Percentiles rank a stretch among this genome's conserved stretches.
These are phyloP conservation scores for Lumnitzera littorea DNA, from an alignment of 345 rosid species.

Conservation along the genomic window DNA sequence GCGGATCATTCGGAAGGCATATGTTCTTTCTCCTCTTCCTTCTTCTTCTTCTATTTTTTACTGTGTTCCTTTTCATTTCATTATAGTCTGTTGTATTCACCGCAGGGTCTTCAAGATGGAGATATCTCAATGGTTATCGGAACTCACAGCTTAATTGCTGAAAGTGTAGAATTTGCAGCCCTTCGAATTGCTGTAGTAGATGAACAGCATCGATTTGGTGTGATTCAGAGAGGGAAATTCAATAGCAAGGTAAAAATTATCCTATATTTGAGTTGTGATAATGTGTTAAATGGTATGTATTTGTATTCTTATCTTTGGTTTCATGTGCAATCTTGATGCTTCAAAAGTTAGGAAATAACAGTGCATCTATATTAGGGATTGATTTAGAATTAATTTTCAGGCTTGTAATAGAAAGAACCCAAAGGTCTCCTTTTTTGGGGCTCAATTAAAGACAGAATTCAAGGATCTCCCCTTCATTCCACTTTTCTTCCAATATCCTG, in stretches of 20 bases:
- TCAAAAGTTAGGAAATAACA: too few relatives aligned
- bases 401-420: too few relatives aligned
- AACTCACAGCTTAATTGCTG: conserved; percentile 89
- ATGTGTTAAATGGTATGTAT: too few relatives aligned
- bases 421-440: too few relatives aligned
- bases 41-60: conserved; percentile 11
- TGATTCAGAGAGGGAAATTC: conserved; percentile 93
- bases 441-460: too few relatives aligned
- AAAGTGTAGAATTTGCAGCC: conserved; percentile 70
- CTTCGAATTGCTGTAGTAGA: conserved; percentile 95
- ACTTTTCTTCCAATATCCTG: too few relatives aligned
- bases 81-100: conserved; percentile 12
- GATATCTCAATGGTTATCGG: conserved; percentile 83
- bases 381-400: too few relatives aligned
- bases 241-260: conserved; percentile 68
- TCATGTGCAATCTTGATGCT: too few relatives aligned
- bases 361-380: too few relatives aligned
- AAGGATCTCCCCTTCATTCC: too few relatives aligned
- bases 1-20: conserved; percentile 81
- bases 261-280: too few relatives aligned
- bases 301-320: too few relatives aligned
- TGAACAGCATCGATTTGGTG: conserved; percentile 98
- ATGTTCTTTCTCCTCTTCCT: conserved; percentile 14
- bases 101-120: conserved; percentile 80
- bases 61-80: conserved; percentile 13